phyloP scores from a whole-genome alignment of 176 grass and related monocot species.

The Alopecurus myosuroides region DNA sequence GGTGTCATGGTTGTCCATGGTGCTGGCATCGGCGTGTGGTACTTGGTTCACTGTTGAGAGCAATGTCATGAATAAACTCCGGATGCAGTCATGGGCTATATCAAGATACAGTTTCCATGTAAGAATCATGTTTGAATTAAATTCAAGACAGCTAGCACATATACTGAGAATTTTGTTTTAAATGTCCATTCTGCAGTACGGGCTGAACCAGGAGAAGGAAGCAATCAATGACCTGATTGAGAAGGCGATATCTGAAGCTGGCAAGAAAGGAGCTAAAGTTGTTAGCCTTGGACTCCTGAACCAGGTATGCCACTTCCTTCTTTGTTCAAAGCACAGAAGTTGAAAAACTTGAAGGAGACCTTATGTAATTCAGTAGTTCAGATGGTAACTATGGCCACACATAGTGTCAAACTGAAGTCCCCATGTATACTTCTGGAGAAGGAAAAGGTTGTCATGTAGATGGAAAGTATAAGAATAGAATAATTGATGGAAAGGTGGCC shows the following conservation, averaged over 20 bases:
- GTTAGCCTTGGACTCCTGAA: conserved; percentile 81
- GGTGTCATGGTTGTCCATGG: conserved; percentile 52
- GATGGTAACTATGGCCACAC: not conserved
- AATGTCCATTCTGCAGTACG: conserved; percentile 45
- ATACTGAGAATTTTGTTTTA: not conserved
- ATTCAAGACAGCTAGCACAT: not conserved
- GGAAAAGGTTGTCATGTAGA: not conserved
- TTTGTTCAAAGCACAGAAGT: not conserved
- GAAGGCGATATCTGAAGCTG: conserved; percentile 78
- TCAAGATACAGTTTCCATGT: conserved; percentile 93
- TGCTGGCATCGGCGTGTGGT: conserved; percentile 53
- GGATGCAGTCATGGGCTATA: conserved; percentile 87
- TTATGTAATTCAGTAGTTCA: not conserved
- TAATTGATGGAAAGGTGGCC: not conserved
- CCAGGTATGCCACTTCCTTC: conserved; percentile 39
- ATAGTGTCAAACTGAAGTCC: not conserved
- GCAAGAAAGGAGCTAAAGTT: conserved; percentile 68
- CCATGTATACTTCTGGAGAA: not conserved
- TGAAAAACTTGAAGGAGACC: not conserved
- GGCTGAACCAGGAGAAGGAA: conserved; percentile 54
- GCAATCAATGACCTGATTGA: conserved; percentile 69
- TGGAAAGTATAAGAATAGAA: not conserved
- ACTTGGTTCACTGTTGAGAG: conserved; percentile 71
- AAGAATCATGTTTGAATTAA: conserved; percentile 2
- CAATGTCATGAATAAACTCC: conserved; percentile 55